phyloP scores from a whole-genome alignment of 1,139 yeast genomes.

The Zygosaccharomyces sapae region DNA sequence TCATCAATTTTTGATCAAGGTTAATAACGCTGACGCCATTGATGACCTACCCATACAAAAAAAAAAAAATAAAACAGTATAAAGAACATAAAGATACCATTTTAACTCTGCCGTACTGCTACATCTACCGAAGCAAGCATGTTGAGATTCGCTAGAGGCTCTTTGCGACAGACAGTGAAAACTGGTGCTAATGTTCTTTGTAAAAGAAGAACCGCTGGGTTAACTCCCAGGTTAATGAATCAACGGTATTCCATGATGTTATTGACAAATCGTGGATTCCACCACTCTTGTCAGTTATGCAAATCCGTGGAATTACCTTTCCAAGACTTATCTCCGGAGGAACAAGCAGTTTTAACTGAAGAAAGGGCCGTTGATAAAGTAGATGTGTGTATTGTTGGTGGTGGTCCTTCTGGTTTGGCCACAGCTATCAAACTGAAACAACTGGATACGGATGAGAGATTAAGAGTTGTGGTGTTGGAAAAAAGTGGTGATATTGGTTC shows the following conservation, averaged over 20 bases:
- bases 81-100: background rate
- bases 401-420: conserved; percentile 96
- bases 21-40: background rate
- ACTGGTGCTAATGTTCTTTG: background rate
- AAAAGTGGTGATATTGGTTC: conserved; percentile 91
- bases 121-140: background rate
- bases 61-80: background rate
- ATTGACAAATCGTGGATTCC: background rate
- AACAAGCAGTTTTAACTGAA: conserved; percentile 45
- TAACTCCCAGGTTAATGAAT: background rate
- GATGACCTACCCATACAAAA: background rate
- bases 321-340: conserved; percentile 43
- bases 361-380: conserved; percentile 80
- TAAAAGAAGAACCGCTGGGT: background rate
- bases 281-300: background rate
- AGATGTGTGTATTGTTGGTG: conserved; percentile 94
- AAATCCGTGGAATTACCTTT: conserved; percentile 36
- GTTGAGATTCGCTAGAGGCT: background rate
- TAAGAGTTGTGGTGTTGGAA: conserved; percentile 82
- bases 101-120: no score
- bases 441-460: conserved; percentile 60
- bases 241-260: background rate
- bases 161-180: background rate
- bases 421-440: conserved; percentile 89
- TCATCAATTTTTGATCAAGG: background rate